phyloP scores from a whole-genome alignment of 139 green algal species.

The Chlorella sp. region DNA sequence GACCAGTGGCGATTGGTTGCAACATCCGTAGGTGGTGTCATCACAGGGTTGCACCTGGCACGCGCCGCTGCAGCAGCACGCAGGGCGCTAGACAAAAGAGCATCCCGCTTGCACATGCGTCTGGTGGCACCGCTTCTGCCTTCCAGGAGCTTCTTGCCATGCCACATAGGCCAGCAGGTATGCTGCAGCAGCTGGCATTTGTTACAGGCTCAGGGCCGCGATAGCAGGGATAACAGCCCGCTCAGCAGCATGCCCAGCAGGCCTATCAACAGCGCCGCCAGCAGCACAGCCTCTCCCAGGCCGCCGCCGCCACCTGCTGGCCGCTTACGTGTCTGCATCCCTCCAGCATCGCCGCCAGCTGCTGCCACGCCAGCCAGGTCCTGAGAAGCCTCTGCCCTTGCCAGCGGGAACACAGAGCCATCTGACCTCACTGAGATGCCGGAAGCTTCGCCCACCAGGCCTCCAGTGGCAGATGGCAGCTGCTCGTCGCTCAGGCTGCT shows the following conservation, averaged over 20 bases:
- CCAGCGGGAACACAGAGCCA: constrained; percentile 14
- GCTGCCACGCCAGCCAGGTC: not conserved
- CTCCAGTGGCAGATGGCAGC: not conserved
- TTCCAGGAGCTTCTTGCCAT: not conserved
- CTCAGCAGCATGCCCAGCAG: constrained; percentile 2
- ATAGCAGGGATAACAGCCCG: not conserved
- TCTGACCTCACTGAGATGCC: not conserved
- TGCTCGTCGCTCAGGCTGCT: not conserved
- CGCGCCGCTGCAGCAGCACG: not conserved
- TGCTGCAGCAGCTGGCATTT: not conserved
- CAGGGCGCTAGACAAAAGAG: not conserved
- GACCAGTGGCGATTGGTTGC: too few relatives aligned
- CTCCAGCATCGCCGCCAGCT: not conserved
- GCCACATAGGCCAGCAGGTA: too few relatives aligned
- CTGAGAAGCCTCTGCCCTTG: constrained; percentile 6
- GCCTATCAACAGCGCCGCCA: not conserved
- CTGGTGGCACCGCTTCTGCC: not conserved
- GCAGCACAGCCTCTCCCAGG: not conserved
- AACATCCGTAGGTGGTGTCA: too few relatives aligned
- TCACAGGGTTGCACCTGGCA: too few relatives aligned
- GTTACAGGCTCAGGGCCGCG: not conserved
- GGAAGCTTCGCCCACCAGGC: not conserved
- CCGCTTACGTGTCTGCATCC: too few relatives aligned
- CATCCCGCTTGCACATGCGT: not conserved
- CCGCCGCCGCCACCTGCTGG: too few relatives aligned